Percentiles rank a stretch among this genome's conserved stretches.
Evolutionary conservation across 768 basidiomycete genomes (phyloP).

Genomic region (Amanita fuliginea): DNA sequence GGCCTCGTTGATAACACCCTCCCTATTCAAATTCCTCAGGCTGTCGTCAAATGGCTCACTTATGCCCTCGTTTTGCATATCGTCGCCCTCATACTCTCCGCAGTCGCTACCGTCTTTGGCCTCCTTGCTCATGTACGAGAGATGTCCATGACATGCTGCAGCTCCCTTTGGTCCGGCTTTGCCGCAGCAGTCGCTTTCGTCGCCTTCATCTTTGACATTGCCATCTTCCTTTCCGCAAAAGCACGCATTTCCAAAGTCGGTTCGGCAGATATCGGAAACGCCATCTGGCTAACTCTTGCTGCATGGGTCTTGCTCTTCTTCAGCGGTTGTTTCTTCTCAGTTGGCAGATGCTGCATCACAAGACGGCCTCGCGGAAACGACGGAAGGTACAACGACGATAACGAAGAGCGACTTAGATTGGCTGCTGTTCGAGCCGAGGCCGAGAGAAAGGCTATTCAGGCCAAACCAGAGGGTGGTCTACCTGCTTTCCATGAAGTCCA

Average conservation of each 20-base stretch:
- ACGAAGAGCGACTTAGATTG: slow-evolving; percentile 61
- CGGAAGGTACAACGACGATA: slow-evolving; percentile 21
- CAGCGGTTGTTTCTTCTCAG: slow-evolving; percentile 76
- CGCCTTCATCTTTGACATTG: slow-evolving; percentile 90
- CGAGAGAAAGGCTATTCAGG: slow-evolving; percentile 64
- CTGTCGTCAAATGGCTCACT: slow-evolving; percentile 91
- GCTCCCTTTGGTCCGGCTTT: slow-evolving; percentile 71
- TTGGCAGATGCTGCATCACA: slow-evolving; percentile 79
- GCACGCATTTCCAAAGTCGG: slow-evolving; percentile 76
- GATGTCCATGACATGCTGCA: slow-evolving; percentile 77
- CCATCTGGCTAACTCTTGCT: slow-evolving; percentile 83
- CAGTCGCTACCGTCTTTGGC: slow-evolving; percentile 66
- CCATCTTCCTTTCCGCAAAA: slow-evolving; percentile 83
- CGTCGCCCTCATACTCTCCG: slow-evolving; percentile 70
- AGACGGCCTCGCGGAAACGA: slow-evolving; percentile 23
- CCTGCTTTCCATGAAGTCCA: slow-evolving; percentile 69
- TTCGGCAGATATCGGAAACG: slow-evolving; percentile 72
- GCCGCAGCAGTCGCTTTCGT: slow-evolving; percentile 69
- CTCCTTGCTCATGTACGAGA: slow-evolving; percentile 82
- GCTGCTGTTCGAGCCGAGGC: slow-evolving; percentile 83
- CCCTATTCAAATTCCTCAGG: slow-evolving; percentile 62
- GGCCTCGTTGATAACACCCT: slow-evolving; percentile 60
- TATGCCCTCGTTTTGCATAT: slow-evolving; percentile 89
- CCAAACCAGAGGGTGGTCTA: slow-evolving; percentile 50
- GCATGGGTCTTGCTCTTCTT: slow-evolving; percentile 85